These are phyloP conservation scores for Chlorella sp. DNA, from an alignment of 139 green algal genomes.

Conservation along the genomic window DNA sequence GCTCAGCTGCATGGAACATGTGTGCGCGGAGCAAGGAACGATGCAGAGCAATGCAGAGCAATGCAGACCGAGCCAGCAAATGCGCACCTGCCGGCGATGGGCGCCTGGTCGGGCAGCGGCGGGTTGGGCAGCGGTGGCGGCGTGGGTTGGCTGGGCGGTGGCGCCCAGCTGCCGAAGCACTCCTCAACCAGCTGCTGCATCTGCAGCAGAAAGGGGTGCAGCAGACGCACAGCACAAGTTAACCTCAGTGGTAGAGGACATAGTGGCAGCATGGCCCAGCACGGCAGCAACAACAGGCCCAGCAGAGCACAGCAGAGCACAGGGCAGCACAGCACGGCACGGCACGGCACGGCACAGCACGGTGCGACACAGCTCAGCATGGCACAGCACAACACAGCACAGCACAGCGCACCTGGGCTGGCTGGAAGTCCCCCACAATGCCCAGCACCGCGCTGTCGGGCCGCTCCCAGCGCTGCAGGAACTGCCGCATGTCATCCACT, in stretches of 20 bases:
- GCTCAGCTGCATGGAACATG: no score
- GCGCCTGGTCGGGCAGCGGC: constrained; percentile 43
- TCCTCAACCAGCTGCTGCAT: constrained; percentile 59
- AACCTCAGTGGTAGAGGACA: no score
- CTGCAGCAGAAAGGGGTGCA: neutral
- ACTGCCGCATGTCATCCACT: constrained; percentile 40
- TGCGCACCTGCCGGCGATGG: constrained; percentile 9
- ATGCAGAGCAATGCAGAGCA: no score
- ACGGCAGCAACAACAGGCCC: no score
- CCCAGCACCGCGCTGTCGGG: constrained; percentile 81
- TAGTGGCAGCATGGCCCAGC: no score
- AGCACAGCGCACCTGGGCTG: constrained; percentile 10
- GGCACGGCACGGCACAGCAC: neutral
- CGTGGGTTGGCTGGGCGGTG: constrained; percentile 48
- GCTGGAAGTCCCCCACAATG: constrained; percentile 78
- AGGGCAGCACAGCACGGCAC: neutral
- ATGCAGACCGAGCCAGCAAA: no score
- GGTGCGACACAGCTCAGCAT: no score
- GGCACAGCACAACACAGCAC: no score
- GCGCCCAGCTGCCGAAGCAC: constrained; percentile 60
- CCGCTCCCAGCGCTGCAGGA: constrained; percentile 54
- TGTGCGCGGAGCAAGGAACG: no score
- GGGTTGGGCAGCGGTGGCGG: constrained; percentile 48
- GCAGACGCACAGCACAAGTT: no score
- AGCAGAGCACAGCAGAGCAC: no score